Conservation (phyloP, 208 protist species). For the Acanthamoeba sp. region DNA sequence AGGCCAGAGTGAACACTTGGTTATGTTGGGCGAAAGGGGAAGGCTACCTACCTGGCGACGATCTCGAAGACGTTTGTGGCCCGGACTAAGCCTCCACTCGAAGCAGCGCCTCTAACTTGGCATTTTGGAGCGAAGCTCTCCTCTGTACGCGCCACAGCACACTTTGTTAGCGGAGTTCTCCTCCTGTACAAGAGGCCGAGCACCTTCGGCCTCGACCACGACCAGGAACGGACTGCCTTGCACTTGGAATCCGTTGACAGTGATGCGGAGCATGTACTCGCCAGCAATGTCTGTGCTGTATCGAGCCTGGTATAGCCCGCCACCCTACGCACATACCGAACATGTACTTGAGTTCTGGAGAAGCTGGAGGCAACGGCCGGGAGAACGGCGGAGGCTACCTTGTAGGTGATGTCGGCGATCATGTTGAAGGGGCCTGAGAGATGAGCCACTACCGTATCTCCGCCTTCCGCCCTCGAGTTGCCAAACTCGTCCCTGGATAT, state of each 20-base stretch:
- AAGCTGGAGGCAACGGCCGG: no score
- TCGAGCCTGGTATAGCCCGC: neutral
- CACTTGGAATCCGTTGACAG: slow-evolving; percentile 15
- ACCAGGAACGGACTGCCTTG: neutral
- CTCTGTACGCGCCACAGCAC: neutral
- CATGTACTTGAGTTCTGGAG: no score
- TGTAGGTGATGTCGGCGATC: neutral
- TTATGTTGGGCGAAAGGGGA: neutral
- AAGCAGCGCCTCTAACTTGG: neutral
- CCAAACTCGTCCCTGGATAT: neutral
- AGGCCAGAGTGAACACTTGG: no score
- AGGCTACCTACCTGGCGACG: neutral
- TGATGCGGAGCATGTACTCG: slow-evolving; percentile 17
- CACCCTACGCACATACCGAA: neutral
- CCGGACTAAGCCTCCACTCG: neutral
- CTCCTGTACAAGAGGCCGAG: neutral
- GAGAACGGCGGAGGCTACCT: no score
- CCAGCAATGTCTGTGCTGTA: neutral
- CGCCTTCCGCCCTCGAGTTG: neutral
- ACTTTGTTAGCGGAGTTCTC: no score
- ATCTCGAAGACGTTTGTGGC: neutral
- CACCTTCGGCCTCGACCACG: neutral
- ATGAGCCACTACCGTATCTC: neutral
- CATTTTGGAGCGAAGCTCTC: neutral
- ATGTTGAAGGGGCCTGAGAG: neutral